Evolutionary conservation across 2,329 filamentous ascomycete species (phyloP).

Genomic region (Myriosclerotinia curreyana): DNA sequence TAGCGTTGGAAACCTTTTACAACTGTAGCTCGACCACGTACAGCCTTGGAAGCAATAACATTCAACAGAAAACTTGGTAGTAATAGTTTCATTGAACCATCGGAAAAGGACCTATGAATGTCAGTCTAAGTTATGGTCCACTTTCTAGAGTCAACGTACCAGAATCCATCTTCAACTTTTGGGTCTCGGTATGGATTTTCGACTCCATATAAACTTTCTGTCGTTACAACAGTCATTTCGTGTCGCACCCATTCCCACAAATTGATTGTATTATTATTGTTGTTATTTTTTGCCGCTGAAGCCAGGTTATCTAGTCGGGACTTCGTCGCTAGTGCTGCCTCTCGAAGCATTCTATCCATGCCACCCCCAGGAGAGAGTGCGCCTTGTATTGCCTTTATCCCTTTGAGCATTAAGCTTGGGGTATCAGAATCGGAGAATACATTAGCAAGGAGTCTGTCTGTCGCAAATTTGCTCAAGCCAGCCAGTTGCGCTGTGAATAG

Average conservation of each 20-base stretch:
- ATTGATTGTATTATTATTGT: not conserved
- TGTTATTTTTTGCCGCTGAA: not conserved
- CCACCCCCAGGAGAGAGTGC: not conserved
- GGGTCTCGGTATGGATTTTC: constrained; percentile 16
- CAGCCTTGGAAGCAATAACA: not conserved
- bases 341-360: constrained; percentile 4
- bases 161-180: constrained; percentile 16
- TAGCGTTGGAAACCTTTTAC: not conserved
- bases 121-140: not conserved
- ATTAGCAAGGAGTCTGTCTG: not conserved
- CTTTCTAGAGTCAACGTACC: not conserved
- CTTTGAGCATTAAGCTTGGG: constrained; percentile 10
- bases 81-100: constrained; percentile 9
- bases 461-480: not conserved
- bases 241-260: constrained; percentile 15
- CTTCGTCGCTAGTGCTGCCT: not conserved
- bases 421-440: not conserved
- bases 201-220: constrained; percentile 17
- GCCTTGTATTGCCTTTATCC: constrained; percentile 7
- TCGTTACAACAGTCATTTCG: constrained; percentile 11
- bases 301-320: not conserved
- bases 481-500: constrained; percentile 4
- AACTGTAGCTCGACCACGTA: constrained; percentile 4
- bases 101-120: constrained; percentile 12
- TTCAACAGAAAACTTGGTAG: not conserved